Base-by-base conservation (phyloP, 345 rosid species). In the Atalantia buxifolia region DNA sequence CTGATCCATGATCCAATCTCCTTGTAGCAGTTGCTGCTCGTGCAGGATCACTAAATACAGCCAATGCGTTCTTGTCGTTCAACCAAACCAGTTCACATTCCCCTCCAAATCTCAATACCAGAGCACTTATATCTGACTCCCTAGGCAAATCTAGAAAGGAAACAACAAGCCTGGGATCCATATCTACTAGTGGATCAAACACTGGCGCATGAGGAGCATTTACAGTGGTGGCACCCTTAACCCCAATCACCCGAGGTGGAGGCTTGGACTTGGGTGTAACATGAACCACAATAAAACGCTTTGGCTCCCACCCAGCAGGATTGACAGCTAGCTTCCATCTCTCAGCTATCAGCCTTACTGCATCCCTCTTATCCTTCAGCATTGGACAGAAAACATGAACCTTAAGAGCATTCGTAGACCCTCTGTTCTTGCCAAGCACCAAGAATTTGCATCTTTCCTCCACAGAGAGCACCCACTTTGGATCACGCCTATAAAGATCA, bases 11-110 rank as follows among this genome's bases (percentile, higher is more conserved):
- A 71, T 94, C 99, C 85, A 94, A 83, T 83, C 99, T 92, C 88
- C 99, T 91, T 94, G 94, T 85, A 16, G 99, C 99, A 70, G 99
- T 96, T 61, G 97, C 97, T n/a, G 99, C 99, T 71, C 98, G 89
- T 16, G 95, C 92, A 19, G 95, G 98, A 79, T 94, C 99, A 55
- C 83, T 88, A 72, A 95, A 95, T 27, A 94, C 95, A 1, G 97
- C 98, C 83, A 95, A 78, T 28, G 97, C 98, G 74, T 96, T 94
- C 88, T 94, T 94, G 84, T 94, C 98, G 75, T 92, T 94, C 85
- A 95, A 83, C 99, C 97, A 94, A 66, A 95, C 87, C 69, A 95
- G 87, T 84, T 93, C 98, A 69, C 98, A 92, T 81, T 95, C 99
- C 76, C 99, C 99, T 27, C 98, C 99, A 85, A 95, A 92, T 78